A percentile compares a stretch with the other conserved stretches of the same genome.
Conservation (phyloP, 2,329 filamentous ascomycete species). For the Pseudogymnoascus sp. region DNA sequence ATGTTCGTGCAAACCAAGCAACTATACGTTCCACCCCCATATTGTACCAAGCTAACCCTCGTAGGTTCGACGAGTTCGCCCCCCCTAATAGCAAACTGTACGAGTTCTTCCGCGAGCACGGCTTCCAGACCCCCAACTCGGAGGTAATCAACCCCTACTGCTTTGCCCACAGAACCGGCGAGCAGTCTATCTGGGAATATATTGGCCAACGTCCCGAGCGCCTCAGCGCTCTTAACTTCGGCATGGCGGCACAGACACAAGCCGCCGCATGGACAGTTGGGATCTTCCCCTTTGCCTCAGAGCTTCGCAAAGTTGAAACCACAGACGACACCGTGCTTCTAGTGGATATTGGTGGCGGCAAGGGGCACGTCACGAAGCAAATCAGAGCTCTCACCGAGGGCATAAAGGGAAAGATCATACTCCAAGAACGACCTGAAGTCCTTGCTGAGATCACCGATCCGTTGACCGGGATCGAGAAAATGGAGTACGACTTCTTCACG, state of each 20-base stretch:
- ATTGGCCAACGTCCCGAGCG: constrained; percentile 22
- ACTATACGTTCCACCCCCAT: neutral
- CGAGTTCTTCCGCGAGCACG: constrained; percentile 20
- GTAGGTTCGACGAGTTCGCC: constrained; percentile 22
- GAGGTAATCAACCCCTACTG: constrained; percentile 23
- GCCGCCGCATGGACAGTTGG: constrained; percentile 12
- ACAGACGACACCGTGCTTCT: constrained; percentile 22
- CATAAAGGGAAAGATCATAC: constrained; percentile 16
- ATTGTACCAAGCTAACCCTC: neutral
- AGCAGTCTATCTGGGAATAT: constrained; percentile 23
- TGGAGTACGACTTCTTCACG: constrained; percentile 29
- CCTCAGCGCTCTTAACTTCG: constrained; percentile 24
- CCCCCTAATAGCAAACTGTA: constrained; percentile 17
- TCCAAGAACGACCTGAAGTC: constrained; percentile 18
- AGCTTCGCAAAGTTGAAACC: constrained; percentile 17
- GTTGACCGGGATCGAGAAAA: constrained; percentile 19
- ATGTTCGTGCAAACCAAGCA: constrained; percentile 12
- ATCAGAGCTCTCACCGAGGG: constrained; percentile 13
- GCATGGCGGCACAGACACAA: constrained; percentile 20
- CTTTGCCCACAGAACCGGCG: constrained; percentile 22
- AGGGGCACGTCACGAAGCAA: constrained; percentile 14
- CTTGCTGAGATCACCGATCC: constrained; percentile 6
- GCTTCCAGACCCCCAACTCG: constrained; percentile 20
- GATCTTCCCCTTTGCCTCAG: constrained; percentile 22
- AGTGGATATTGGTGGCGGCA: constrained; percentile 18